phyloP scores from a whole-genome alignment of 2,329 filamentous ascomycete genomes.

The Penicillium aurantiogriseum region DNA sequence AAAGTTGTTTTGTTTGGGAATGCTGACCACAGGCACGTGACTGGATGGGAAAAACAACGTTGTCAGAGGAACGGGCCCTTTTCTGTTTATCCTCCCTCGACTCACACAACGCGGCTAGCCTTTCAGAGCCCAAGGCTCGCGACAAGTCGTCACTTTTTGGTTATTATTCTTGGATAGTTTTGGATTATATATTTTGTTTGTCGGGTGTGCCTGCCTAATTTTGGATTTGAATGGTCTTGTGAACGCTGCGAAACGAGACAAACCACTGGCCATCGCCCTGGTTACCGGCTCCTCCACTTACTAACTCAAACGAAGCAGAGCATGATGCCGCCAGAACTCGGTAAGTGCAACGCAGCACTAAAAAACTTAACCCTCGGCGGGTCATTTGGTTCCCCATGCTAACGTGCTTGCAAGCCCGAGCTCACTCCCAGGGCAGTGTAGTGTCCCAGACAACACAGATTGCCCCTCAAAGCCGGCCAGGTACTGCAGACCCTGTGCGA shows the following conservation, averaged over 20 bases:
- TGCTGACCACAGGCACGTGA: conserved; percentile 38
- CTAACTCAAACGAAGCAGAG: conserved; percentile 10
- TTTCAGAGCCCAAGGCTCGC: conserved; percentile 12
- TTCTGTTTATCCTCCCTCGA: conserved; percentile 42
- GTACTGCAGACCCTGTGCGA: conserved; percentile 42
- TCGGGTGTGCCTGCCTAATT: conserved; percentile 1
- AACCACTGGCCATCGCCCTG: conserved; percentile 24
- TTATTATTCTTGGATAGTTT: conserved; percentile 2
- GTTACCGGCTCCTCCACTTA: conserved; percentile 29
- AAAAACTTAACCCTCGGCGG: not conserved
- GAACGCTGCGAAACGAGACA: conserved; percentile 9
- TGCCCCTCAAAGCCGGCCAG: conserved; percentile 41
- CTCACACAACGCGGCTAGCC: conserved; percentile 23
- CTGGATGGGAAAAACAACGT: conserved; percentile 32
- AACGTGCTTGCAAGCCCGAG: conserved; percentile 31
- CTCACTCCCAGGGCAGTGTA: conserved; percentile 39
- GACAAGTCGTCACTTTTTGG: conserved; percentile 3
- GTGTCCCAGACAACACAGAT: conserved; percentile 41
- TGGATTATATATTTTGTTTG: not conserved
- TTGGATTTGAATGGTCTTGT: conserved; percentile 18
- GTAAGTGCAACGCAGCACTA: conserved; percentile 12
- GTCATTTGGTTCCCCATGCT: conserved; percentile 4
- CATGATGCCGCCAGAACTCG: conserved; percentile 26
- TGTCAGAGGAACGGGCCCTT: conserved; percentile 43
- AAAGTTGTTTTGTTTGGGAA: conserved; percentile 22